phyloP scores from a whole-genome alignment of 2,329 filamentous ascomycete genomes.

The Zymoseptoria pseudotritici region DNA sequence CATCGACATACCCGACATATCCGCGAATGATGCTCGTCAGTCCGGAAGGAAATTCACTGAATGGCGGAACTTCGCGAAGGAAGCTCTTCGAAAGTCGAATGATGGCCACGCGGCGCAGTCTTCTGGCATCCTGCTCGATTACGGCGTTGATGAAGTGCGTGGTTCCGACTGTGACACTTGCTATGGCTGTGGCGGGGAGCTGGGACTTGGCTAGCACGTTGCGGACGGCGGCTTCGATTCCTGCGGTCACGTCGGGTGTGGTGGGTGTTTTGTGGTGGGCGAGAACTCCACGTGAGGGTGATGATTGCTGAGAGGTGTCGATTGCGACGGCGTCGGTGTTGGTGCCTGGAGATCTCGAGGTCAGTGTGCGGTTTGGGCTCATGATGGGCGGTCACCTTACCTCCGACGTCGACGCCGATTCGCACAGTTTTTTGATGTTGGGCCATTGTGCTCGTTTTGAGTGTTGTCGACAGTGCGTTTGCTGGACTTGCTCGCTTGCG shows the following conservation, averaged over 20 bases:
- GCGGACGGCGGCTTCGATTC: constrained; percentile 34
- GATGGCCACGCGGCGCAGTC: constrained; percentile 47
- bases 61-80: constrained; percentile 26
- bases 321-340: constrained; percentile 31
- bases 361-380: neutral
- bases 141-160: constrained; percentile 37
- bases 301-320: constrained; percentile 22
- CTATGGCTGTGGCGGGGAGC: constrained; percentile 26
- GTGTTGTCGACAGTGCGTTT: too few species aligned
- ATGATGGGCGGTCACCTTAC: constrained; percentile 15
- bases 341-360: constrained; percentile 17
- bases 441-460: neutral
- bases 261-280: constrained; percentile 35
- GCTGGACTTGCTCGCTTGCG: too few species aligned
- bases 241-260: constrained; percentile 35
- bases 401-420: constrained; percentile 40
- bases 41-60: constrained; percentile 25
- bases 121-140: constrained; percentile 35
- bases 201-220: constrained; percentile 30
- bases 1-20: constrained; percentile 39
- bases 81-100: constrained; percentile 35
- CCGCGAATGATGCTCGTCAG: constrained; percentile 28
- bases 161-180: constrained; percentile 45
- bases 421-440: constrained; percentile 23
- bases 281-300: constrained; percentile 22